A percentile compares a stretch with the other conserved stretches of the same genome.
phyloP scores from a whole-genome alignment of 2,329 filamentous ascomycete species.

The Leptoxyphium fumago region DNA sequence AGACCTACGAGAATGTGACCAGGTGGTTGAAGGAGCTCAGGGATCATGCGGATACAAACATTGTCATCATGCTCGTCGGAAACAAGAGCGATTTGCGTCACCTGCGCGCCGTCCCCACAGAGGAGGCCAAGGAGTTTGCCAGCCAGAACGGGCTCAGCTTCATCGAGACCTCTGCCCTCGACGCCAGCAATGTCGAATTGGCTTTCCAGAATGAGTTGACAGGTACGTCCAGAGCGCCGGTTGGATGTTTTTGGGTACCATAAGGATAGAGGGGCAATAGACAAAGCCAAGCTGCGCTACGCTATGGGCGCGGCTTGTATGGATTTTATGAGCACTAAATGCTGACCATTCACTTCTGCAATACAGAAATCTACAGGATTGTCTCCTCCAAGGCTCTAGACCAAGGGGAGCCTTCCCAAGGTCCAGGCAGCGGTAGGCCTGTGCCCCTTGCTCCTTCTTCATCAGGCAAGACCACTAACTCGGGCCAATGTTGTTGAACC shows the following conservation, averaged over 20 bases:
- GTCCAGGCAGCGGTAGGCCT: slow-evolving; percentile 58
- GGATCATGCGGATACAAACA: slow-evolving; percentile 91
- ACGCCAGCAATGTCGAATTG: slow-evolving; percentile 97
- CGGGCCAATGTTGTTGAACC: slow-evolving; percentile 65
- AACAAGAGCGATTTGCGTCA: slow-evolving; percentile 99
- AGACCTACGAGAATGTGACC: slow-evolving; percentile 98
- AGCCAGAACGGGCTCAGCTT: slow-evolving; percentile 71
- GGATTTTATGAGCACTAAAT: background rate
- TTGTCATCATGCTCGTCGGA: slow-evolving; percentile 94
- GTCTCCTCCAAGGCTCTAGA: slow-evolving; percentile 96
- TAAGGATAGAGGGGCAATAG: too few species aligned
- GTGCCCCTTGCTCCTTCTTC: slow-evolving; percentile 66
- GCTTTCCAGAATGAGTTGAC: slow-evolving; percentile 99
- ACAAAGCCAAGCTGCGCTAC: too few species aligned
- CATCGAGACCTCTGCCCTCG: slow-evolving; percentile 96
- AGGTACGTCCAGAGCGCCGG: slow-evolving; percentile 42
- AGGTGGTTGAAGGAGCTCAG: slow-evolving; percentile 98
- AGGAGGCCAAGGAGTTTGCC: slow-evolving; percentile 95
- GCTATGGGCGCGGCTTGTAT: too few species aligned
- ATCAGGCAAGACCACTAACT: slow-evolving; percentile 66
- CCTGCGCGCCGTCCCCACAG: slow-evolving; percentile 87
- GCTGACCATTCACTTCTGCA: background rate
- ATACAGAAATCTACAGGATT: slow-evolving; percentile 92
- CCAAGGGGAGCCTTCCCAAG: slow-evolving; percentile 67
- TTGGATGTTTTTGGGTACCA: background rate